These are phyloP conservation scores for Podaxis pistillaris DNA, from an alignment of 768 basidiomycete species.

Conservation along the genomic window DNA sequence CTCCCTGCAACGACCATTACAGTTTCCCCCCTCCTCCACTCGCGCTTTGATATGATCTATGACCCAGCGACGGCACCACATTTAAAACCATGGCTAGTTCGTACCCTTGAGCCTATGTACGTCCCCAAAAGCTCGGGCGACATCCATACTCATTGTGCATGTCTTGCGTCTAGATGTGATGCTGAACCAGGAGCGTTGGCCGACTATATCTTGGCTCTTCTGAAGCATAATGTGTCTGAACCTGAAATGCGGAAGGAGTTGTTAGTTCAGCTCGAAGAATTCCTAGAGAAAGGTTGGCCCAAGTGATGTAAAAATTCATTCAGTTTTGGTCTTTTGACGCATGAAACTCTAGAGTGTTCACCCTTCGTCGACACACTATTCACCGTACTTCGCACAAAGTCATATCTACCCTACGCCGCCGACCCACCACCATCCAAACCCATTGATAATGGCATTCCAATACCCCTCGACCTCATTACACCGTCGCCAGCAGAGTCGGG, in stretches of 20 bases:
- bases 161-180: conserved; percentile 68
- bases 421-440: conserved; percentile 41
- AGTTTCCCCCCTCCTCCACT: not conserved
- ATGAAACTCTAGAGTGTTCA: conserved; percentile 48
- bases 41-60: conserved; percentile 51
- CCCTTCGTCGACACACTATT: conserved; percentile 86
- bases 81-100: conserved; percentile 86
- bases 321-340: conserved; percentile 9
- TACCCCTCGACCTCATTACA: conserved; percentile 64
- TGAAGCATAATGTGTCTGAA: conserved; percentile 87
- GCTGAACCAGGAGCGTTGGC: conserved; percentile 92
- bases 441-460: conserved; percentile 71
- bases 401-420: conserved; percentile 72
- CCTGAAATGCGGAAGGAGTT: conserved; percentile 81
- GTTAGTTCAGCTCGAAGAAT: conserved; percentile 78
- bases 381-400: conserved; percentile 79
- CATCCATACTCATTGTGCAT: conserved; percentile 17
- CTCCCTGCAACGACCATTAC: not conserved
- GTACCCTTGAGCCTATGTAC: conserved; percentile 89
- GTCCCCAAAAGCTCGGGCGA: conserved; percentile 21
- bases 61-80: conserved; percentile 62
- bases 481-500: conserved; percentile 37
- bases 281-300: conserved; percentile 81
- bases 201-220: conserved; percentile 90
- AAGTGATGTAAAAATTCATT: conserved; percentile 13